A percentile compares a stretch with the other conserved stretches of the same genome.
Conservation (phyloP, 2,329 filamentous ascomycete genomes). For the Allantophomopsis cytisporea region DNA sequence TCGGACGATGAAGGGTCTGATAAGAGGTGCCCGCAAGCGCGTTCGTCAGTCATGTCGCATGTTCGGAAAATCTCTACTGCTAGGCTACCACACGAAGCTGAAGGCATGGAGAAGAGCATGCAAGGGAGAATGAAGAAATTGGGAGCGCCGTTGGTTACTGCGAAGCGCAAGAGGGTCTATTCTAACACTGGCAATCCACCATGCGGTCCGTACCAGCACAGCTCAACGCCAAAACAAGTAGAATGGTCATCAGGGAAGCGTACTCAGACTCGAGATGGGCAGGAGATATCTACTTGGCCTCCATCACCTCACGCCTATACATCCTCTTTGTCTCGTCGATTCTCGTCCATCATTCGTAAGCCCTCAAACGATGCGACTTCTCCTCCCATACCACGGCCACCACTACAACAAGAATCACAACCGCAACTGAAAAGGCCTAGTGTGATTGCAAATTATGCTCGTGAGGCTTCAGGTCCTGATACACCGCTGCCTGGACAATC, state of each 20-base stretch:
- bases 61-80: background rate
- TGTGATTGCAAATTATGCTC: conserved; percentile 4
- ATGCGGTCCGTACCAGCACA: conserved; percentile 8
- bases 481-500: conserved; percentile 6
- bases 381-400: background rate
- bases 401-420: too few species aligned
- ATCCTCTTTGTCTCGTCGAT: background rate
- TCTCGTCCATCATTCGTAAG: conserved; percentile 7
- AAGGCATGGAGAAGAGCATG: too few species aligned
- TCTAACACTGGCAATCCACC: conserved; percentile 1
- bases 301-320: background rate
- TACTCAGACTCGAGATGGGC: background rate
- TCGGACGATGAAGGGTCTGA: background rate
- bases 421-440: background rate
- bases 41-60: background rate
- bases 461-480: conserved; percentile 7
- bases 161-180: background rate
- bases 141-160: background rate
- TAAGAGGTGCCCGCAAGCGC: background rate
- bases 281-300: background rate
- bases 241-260: background rate
- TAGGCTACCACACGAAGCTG: background rate
- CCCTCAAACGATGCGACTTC: conserved; percentile 2
- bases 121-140: too few species aligned
- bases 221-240: background rate